phyloP scores from a whole-genome alignment of 106 monocot species.

The Apostasia shenzhenica region DNA sequence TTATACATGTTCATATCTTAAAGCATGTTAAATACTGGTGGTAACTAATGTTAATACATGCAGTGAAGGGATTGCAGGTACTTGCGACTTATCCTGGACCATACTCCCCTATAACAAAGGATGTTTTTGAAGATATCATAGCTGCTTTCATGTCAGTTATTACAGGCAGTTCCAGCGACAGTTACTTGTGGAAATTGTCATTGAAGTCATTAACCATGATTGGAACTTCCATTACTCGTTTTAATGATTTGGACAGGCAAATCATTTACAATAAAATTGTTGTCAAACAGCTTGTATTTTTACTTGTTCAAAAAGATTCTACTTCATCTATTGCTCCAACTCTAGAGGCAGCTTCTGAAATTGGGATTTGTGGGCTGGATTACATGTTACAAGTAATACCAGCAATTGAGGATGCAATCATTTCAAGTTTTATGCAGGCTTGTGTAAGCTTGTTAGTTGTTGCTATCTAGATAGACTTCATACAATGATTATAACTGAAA shows the following conservation, averaged over 20 bases:
- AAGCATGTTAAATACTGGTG: too few species aligned
- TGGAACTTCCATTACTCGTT: slow-evolving; percentile 44
- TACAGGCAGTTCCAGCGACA: slow-evolving; percentile 20
- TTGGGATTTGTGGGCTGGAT: slow-evolving; percentile 35
- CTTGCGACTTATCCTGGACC: slow-evolving; percentile 70
- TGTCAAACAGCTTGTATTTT: slow-evolving; percentile 51
- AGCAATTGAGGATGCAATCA: slow-evolving; percentile 54
- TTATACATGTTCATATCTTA: too few species aligned
- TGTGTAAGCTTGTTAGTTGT: slow-evolving; percentile 36
- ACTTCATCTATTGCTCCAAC: slow-evolving; percentile 38
- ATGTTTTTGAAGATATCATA: slow-evolving; percentile 51
- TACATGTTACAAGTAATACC: slow-evolving; percentile 46
- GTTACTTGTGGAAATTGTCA: slow-evolving; percentile 54
- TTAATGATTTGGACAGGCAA: slow-evolving; percentile 32
- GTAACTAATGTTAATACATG: slow-evolving; percentile 3
- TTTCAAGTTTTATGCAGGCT: slow-evolving; percentile 34
- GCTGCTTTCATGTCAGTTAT: slow-evolving; percentile 39
- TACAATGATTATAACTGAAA: background rate
- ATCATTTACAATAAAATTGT: slow-evolving; percentile 37
- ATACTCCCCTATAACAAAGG: slow-evolving; percentile 29
- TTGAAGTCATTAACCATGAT: slow-evolving; percentile 55
- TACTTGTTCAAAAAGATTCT: slow-evolving; percentile 38
- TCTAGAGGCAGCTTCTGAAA: slow-evolving; percentile 50
- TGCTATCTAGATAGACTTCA: background rate
- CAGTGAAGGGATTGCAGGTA: slow-evolving; percentile 70